Conservation (phyloP, 2,329 filamentous ascomycete genomes). For the Colletotrichum noveboracense region DNA sequence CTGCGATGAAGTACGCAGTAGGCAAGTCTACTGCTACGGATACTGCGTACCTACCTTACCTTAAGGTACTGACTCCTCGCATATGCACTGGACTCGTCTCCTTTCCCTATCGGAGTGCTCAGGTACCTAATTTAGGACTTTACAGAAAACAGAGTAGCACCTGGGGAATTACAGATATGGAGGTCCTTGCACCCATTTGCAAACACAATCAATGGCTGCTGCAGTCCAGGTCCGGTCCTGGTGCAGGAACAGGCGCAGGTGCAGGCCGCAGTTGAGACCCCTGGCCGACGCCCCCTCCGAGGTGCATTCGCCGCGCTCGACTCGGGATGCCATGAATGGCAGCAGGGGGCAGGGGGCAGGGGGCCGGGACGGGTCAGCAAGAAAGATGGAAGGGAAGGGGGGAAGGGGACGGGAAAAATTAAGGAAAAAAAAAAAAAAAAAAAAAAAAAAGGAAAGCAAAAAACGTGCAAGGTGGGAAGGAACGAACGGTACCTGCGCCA, state of each 20-base stretch:
- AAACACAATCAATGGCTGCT: not conserved
- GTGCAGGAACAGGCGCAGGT: not conserved
- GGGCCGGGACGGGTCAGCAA: not conserved
- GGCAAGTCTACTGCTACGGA: not conserved
- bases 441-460: not conserved
- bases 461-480: not conserved
- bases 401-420: not conserved
- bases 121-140: not conserved
- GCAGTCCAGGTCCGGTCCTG: not conserved
- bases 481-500: constrained; percentile 19
- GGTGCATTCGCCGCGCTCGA: not conserved
- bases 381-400: not conserved
- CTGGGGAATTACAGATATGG: not conserved
- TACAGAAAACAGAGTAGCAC: not conserved
- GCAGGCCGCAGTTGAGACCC: not conserved
- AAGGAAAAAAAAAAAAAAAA: not conserved
- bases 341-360: not conserved
- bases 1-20: not conserved
- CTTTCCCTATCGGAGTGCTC: not conserved
- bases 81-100: not conserved
- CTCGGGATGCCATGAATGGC: not conserved
- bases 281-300: not conserved
- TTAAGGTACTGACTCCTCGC: not conserved
- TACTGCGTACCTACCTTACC: too few relatives aligned
- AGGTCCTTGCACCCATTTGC: not conserved